A percentile compares a stretch with the other conserved stretches of the same genome.
Evolutionary conservation across 2,329 filamentous ascomycete genomes (phyloP).

Genomic region (Teratosphaeria epicoccoides): DNA sequence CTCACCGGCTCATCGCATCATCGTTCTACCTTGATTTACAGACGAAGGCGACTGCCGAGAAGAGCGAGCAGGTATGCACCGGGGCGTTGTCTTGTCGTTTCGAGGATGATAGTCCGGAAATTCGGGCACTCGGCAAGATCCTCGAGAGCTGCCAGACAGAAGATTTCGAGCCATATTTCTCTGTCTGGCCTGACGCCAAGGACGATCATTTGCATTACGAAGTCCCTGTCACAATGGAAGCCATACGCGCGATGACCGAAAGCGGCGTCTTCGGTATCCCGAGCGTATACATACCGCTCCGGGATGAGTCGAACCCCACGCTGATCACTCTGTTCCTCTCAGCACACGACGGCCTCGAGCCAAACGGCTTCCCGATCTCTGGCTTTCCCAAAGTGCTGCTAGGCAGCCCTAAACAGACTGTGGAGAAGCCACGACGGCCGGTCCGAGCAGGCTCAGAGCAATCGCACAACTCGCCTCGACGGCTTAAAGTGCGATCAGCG

Average conservation of each 20-base stretch:
- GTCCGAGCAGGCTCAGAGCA: conserved; percentile 16
- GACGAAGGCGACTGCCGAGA: conserved; percentile 21
- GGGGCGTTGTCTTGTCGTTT: conserved; percentile 26
- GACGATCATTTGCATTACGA: conserved; percentile 13
- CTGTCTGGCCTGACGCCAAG: conserved; percentile 18
- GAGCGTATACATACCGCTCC: conserved; percentile 22
- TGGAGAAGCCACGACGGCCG: conserved; percentile 14
- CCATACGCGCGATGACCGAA: conserved; percentile 22
- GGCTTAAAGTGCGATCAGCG: conserved; percentile 1
- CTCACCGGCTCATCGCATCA: conserved; percentile 27
- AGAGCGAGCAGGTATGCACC: conserved; percentile 22
- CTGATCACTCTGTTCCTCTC: conserved; percentile 25
- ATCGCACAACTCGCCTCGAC: conserved; percentile 5
- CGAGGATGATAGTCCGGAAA: conserved; percentile 23
- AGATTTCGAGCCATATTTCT: conserved; percentile 27
- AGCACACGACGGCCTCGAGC: conserved; percentile 23
- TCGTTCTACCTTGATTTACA: conserved; percentile 30
- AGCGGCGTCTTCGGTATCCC: conserved; percentile 21
- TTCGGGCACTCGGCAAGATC: conserved; percentile 23
- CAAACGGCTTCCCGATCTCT: conserved; percentile 26
- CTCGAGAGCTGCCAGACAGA: conserved; percentile 16
- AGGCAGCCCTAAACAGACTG: conserved; percentile 4
- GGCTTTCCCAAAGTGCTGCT: conserved; percentile 26
- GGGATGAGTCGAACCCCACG: conserved; percentile 22
- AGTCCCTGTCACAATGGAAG: conserved; percentile 15